A percentile compares a stretch with the other conserved stretches of the same genome.
Conservation (phyloP, 2,329 filamentous ascomycete genomes). For the Neonectria hederae region DNA sequence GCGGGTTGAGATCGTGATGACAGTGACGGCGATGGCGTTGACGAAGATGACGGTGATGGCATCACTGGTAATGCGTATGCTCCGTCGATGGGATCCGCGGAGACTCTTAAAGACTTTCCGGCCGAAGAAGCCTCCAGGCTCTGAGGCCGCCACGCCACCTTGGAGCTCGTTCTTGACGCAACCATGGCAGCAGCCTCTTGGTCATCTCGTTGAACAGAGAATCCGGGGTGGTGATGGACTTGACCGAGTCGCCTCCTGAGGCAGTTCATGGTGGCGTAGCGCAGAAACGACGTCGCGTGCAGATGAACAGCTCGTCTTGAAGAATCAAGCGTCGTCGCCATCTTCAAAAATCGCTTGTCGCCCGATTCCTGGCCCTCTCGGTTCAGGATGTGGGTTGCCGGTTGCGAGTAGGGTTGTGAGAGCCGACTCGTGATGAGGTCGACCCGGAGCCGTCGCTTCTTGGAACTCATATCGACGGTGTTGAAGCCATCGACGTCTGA, state of each 20-base stretch:
- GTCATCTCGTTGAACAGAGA: slow-evolving; percentile 44
- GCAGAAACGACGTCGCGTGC: slow-evolving; percentile 64
- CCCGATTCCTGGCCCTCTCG: slow-evolving; percentile 59
- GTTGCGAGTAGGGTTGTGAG: slow-evolving; percentile 73
- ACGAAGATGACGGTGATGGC: slow-evolving; percentile 16
- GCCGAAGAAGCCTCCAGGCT: slow-evolving; percentile 34
- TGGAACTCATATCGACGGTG: slow-evolving; percentile 61
- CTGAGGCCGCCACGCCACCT: slow-evolving; percentile 36
- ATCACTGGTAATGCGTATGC: slow-evolving; percentile 4
- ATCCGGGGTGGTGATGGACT: slow-evolving; percentile 39
- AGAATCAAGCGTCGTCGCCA: slow-evolving; percentile 54
- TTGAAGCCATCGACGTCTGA: slow-evolving; percentile 69
- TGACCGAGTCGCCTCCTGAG: slow-evolving; percentile 58
- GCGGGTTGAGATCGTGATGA: slow-evolving; percentile 19
- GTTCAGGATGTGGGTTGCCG: slow-evolving; percentile 75
- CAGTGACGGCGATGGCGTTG: slow-evolving; percentile 12
- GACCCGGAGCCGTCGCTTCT: slow-evolving; percentile 73
- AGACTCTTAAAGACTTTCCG: slow-evolving; percentile 31
- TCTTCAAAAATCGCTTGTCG: slow-evolving; percentile 60
- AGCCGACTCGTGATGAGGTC: slow-evolving; percentile 75
- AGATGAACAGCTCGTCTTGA: slow-evolving; percentile 53
- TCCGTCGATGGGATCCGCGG: slow-evolving; percentile 18
- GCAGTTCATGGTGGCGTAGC: slow-evolving; percentile 73
- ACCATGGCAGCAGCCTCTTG: slow-evolving; percentile 35
- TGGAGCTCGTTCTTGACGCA: slow-evolving; percentile 31